Percentiles rank a stretch among this genome's conserved stretches.
phyloP scores from a whole-genome alignment of 768 basidiomycete species.

The Panellus pusillus region DNA sequence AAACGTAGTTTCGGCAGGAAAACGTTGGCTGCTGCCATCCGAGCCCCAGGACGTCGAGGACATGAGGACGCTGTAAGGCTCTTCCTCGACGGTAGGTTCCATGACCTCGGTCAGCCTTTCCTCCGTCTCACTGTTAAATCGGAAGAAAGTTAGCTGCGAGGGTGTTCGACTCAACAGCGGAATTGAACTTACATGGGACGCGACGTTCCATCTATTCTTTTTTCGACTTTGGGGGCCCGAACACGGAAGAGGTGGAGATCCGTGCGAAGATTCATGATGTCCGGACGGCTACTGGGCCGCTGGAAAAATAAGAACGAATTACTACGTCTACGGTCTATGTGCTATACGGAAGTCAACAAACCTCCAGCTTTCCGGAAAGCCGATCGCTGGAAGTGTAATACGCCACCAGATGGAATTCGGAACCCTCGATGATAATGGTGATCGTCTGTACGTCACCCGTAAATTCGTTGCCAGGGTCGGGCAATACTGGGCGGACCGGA shows the following conservation, averaged over 20 bases:
- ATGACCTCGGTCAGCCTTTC: constrained; percentile 40
- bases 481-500: constrained; percentile 23
- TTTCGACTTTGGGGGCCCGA: constrained; percentile 77
- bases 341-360: constrained; percentile 22
- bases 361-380: constrained; percentile 62
- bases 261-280: constrained; percentile 73
- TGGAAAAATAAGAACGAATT: constrained; percentile 27
- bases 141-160: constrained; percentile 9
- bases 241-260: constrained; percentile 76
- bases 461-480: neutral
- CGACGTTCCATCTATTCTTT: constrained; percentile 66
- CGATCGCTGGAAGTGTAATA: constrained; percentile 85
- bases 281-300: constrained; percentile 66
- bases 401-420: constrained; percentile 79
- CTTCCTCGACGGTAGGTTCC: constrained; percentile 52
- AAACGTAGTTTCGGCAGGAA: constrained; percentile 38
- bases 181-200: constrained; percentile 64
- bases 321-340: neutral
- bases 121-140: constrained; percentile 38
- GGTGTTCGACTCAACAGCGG: neutral
- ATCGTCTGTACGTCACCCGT: constrained; percentile 60
- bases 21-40: constrained; percentile 30
- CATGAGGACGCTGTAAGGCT: constrained; percentile 40
- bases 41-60: constrained; percentile 29
- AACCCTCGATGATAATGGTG: constrained; percentile 76